Conservation (phyloP, 345 rosid species). For the Eucalyptus erythrocorys region DNA sequence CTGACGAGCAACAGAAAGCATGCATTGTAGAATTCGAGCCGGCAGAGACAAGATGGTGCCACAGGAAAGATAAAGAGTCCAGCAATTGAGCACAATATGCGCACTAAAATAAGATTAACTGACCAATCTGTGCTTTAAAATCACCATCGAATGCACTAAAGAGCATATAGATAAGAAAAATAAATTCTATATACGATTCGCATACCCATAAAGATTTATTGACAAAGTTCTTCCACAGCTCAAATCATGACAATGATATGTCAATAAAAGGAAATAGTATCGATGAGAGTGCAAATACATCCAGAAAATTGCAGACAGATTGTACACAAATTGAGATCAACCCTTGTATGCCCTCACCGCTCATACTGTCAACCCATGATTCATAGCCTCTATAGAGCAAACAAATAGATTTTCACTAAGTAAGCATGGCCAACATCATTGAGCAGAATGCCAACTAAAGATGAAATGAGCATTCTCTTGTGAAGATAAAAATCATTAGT, state of each 20-base stretch:
- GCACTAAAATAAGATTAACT: not conserved
- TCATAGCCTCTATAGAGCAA: not conserved
- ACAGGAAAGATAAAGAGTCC: not conserved
- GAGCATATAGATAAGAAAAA: not conserved
- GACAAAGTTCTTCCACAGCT: not conserved
- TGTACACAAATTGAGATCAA: not conserved
- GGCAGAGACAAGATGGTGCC: not conserved
- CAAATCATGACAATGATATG: not conserved
- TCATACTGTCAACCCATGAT: not conserved
- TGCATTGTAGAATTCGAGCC: not conserved
- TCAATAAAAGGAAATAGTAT: not conserved
- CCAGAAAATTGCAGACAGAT: not conserved
- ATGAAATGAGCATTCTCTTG: not conserved
- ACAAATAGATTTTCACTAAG: not conserved
- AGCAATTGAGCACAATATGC: not conserved
- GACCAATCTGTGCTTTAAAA: not conserved
- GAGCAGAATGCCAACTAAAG: not conserved
- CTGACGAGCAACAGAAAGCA: not conserved
- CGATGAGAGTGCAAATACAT: not conserved
- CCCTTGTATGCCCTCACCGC: not conserved
- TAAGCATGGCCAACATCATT: not conserved
- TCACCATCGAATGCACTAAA: not conserved
- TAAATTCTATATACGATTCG: not conserved
- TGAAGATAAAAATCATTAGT: not conserved
- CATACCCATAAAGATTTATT: not conserved